Percentiles rank a stretch among this genome's conserved stretches.
Evolutionary conservation across 2,329 filamentous ascomycete genomes (phyloP).

Genomic region (Colletotrichum sp.): DNA sequence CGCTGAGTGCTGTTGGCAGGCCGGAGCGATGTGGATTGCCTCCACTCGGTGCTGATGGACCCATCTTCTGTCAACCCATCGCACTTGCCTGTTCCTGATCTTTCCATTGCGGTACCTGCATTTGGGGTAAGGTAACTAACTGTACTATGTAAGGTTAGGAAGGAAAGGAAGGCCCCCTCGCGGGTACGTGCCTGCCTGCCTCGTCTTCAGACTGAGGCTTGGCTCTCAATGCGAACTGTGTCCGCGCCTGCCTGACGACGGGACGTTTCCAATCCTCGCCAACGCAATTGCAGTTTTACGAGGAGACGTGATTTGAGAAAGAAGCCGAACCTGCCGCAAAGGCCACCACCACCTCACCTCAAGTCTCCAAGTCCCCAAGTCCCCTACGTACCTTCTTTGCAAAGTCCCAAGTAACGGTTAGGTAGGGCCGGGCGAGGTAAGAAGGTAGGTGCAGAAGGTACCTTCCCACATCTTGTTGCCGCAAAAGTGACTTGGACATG

Average conservation of each 20-base stretch:
- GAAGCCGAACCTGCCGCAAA: not conserved
- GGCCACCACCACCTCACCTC: not conserved
- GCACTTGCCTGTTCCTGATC: not conserved
- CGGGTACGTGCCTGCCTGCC: not conserved
- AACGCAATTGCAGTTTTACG: not conserved
- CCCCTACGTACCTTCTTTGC: not conserved
- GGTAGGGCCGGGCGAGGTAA: not conserved
- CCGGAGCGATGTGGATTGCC: not conserved
- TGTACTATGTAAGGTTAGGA: not conserved
- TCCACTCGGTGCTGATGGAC: not conserved
- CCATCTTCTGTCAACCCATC: conserved; percentile 12
- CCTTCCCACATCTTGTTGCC: not conserved
- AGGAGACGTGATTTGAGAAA: not conserved
- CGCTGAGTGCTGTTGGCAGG: not conserved
- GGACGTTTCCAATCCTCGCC: not conserved
- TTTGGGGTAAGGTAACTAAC: not conserved
- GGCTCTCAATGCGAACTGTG: conserved; percentile 9
- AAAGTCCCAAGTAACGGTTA: not conserved
- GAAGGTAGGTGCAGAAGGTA: not conserved
- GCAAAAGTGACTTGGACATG: not conserved
- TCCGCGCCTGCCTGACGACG: not conserved
- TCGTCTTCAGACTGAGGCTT: not conserved
- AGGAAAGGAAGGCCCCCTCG: not conserved
- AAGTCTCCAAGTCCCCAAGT: not conserved
- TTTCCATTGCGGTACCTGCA: not conserved